Conservation (phyloP, 495 filamentous ascomycete genomes). For the Tuber umbilicatum region DNA sequence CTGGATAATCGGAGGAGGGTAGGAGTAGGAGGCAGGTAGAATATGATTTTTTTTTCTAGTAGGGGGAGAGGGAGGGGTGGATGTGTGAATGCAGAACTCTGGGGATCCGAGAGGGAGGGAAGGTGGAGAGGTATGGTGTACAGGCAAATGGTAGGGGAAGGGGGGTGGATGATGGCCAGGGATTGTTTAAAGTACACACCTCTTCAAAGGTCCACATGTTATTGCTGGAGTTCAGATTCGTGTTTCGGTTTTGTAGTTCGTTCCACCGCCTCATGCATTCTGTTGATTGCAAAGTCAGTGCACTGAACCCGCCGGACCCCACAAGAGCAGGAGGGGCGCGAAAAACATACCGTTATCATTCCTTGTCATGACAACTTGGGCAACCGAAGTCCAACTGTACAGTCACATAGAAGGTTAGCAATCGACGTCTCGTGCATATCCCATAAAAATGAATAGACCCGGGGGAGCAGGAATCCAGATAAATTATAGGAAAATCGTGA, state of each 20-base stretch:
- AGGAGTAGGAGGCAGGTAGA: neutral
- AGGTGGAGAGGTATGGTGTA: neutral
- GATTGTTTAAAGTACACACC: conserved; percentile 24
- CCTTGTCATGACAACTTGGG: conserved; percentile 34
- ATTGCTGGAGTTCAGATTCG: conserved; percentile 11
- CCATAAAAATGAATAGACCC: neutral
- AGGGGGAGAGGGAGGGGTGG: neutral
- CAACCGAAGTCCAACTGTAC: conserved; percentile 31
- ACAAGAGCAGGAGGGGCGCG: neutral
- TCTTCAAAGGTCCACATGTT: conserved; percentile 29
- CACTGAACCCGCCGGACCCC: conserved; percentile 14
- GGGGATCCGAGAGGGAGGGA: neutral
- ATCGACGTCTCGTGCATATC: neutral
- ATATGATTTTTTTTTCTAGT: neutral
- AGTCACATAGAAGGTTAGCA: conserved; percentile 22
- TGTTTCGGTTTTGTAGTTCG: conserved; percentile 22
- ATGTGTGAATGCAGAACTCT: neutral
- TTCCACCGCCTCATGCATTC: conserved; percentile 39
- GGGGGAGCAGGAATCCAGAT: neutral
- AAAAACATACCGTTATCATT: conserved; percentile 30
- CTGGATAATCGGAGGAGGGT: neutral
- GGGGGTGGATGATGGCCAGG: neutral
- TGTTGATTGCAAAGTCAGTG: conserved; percentile 27
- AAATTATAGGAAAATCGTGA: neutral
- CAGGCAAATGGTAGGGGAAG: neutral